These are phyloP conservation scores for Fusarium sterilihyphosum DNA, from an alignment of 2,329 filamentous ascomycete genomes.

Conservation along the genomic window DNA sequence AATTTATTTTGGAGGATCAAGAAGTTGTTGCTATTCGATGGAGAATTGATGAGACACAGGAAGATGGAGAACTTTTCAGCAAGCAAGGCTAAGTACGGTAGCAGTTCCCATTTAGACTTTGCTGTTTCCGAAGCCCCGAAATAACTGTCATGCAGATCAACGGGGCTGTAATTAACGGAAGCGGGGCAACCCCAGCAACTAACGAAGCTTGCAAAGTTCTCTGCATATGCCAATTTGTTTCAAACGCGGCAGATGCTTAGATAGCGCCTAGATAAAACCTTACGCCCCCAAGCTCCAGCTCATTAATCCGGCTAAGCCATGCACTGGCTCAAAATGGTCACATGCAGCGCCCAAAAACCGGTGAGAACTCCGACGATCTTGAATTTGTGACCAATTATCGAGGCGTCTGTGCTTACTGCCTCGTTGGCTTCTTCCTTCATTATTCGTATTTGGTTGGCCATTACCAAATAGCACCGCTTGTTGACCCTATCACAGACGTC, in stretches of 20 bases:
- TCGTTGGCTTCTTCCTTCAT: not conserved
- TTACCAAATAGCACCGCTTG: not conserved
- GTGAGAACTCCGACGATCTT: not conserved
- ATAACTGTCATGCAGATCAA: not conserved
- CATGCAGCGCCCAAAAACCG: not conserved
- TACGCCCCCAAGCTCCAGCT: not conserved
- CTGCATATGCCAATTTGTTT: not conserved
- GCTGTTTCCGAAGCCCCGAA: not conserved
- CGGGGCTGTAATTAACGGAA: not conserved
- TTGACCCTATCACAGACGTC: not conserved
- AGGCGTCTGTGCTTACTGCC: not conserved
- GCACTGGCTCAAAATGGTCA: not conserved
- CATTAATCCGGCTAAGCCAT: not conserved
- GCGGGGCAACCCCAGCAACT: not conserved
- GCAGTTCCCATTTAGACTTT: not conserved
- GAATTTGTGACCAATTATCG: not conserved
- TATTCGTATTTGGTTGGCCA: not conserved
- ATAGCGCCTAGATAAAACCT: conserved; percentile 16
- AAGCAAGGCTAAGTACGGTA: not conserved
- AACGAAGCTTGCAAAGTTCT: not conserved
- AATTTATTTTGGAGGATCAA: not conserved
- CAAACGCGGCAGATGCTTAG: not conserved
- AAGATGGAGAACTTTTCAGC: not conserved
- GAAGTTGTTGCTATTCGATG: not conserved
- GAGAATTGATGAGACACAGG: not conserved